A percentile compares a stretch with the other conserved stretches of the same genome.
These are phyloP conservation scores for Suhomyces sp. DNA, from an alignment of 805 yeast genomes.

Conservation along the genomic window DNA sequence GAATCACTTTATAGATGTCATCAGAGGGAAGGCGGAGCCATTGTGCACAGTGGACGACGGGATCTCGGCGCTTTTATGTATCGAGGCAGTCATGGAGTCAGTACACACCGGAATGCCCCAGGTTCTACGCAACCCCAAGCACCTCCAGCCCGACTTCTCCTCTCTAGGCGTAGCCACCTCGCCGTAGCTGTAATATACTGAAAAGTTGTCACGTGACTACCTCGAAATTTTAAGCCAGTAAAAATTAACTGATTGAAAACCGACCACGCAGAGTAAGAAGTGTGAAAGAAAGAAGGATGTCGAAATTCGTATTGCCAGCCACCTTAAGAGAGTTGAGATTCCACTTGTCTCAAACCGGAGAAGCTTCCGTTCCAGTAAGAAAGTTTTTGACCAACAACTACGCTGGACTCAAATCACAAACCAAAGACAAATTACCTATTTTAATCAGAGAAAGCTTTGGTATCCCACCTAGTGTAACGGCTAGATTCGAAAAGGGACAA, in stretches of 20 bases:
- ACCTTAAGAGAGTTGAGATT: constrained; percentile 77
- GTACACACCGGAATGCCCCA: constrained; percentile 31
- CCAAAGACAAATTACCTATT: constrained; percentile 66
- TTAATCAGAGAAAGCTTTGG: constrained; percentile 76
- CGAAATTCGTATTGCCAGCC: constrained; percentile 44
- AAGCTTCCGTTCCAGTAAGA: constrained; percentile 64
- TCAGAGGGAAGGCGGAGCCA: constrained; percentile 25
- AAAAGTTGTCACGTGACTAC: background rate
- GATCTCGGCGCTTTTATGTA: constrained; percentile 30
- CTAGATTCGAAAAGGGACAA: constrained; percentile 61
- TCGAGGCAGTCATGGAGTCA: constrained; percentile 33
- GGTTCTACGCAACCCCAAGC: constrained; percentile 9
- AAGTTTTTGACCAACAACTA: constrained; percentile 61
- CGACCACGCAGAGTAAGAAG: background rate
- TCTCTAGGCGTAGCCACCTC: constrained; percentile 1
- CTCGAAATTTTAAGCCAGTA: constrained; percentile 8
- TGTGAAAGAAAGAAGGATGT: constrained; percentile 22
- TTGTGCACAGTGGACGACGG: constrained; percentile 34
- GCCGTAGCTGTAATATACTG: background rate
- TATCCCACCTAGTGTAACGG: constrained; percentile 68
- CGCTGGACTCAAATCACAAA: constrained; percentile 53
- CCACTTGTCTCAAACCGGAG: constrained; percentile 78
- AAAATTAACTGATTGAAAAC: constrained; percentile 7
- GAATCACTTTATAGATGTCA: constrained; percentile 36
- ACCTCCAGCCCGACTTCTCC: constrained; percentile 6